phyloP scores from a whole-genome alignment of 108 stramenopile species.

The Schizochytrium sp. region DNA sequence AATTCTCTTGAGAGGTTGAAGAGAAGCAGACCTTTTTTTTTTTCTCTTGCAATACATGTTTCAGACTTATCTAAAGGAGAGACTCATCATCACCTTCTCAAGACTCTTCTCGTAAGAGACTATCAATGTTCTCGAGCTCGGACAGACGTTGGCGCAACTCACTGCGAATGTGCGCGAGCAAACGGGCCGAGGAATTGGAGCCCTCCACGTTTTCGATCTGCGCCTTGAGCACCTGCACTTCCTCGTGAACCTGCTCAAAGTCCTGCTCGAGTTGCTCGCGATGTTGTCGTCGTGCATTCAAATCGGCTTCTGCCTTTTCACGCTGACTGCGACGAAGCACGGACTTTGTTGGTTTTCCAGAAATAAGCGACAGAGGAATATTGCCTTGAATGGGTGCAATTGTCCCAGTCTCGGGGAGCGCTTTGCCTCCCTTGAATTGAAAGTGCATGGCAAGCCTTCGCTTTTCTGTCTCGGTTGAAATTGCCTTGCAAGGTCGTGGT shows the following conservation, averaged over 20 bases:
- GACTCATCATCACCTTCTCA: no score
- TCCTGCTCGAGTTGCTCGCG: background rate
- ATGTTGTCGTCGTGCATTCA: background rate
- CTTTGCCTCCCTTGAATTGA: constrained; percentile 16
- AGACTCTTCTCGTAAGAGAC: background rate
- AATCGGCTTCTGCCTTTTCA: background rate
- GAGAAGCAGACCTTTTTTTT: no score
- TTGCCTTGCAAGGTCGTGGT: background rate
- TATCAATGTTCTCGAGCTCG: background rate
- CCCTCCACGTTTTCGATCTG: background rate
- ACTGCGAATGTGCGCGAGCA: background rate
- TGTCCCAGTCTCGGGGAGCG: background rate
- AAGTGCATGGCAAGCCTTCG: background rate
- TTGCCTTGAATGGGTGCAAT: background rate
- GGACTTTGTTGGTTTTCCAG: background rate
- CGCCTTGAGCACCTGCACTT: background rate
- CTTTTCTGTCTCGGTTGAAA: background rate
- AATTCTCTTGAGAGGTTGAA: no score
- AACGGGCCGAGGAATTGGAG: background rate
- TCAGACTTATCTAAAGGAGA: no score
- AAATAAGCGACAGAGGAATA: background rate
- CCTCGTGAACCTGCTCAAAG: background rate
- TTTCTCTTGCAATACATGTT: accelerated
- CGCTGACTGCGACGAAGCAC: background rate
- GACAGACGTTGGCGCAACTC: background rate